A percentile compares a stretch with the other conserved stretches of the same genome.
phyloP scores from a whole-genome alignment of 2,329 filamentous ascomycete species.

The Paecilomyces formosus region DNA sequence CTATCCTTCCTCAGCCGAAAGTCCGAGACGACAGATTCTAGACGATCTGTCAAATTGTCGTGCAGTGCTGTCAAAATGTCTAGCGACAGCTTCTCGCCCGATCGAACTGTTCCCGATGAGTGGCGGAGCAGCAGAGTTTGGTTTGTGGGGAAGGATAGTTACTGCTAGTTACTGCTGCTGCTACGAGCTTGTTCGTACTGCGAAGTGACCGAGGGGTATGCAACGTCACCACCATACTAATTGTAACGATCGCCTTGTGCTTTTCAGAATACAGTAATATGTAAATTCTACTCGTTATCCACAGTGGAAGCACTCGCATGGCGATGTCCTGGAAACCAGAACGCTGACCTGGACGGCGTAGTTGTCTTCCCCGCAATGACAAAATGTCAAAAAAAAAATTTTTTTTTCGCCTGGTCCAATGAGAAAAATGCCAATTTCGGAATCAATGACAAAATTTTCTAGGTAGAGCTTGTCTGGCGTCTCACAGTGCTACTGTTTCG shows the following conservation, averaged over 20 bases:
- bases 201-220: neutral
- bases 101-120: neutral
- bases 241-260: neutral
- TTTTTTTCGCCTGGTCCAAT: neutral
- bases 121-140: neutral
- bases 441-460: neutral
- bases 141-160: neutral
- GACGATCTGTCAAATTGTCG: neutral
- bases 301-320: neutral
- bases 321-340: neutral
- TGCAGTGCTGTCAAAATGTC: neutral
- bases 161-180: neutral
- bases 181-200: neutral
- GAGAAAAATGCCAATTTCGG: neutral
- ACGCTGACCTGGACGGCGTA: neutral
- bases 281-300: neutral
- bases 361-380: neutral
- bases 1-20: neutral
- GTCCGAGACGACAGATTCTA: neutral
- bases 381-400: neutral
- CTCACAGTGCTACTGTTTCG: neutral
- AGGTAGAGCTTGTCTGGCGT: neutral
- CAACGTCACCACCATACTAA: neutral
- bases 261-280: neutral
- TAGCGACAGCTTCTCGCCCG: neutral